A percentile compares a stretch with the other conserved stretches of the same genome.
phyloP scores from a whole-genome alignment of 2,329 filamentous ascomycete species.

The Alternaria hordeiaustralica region DNA sequence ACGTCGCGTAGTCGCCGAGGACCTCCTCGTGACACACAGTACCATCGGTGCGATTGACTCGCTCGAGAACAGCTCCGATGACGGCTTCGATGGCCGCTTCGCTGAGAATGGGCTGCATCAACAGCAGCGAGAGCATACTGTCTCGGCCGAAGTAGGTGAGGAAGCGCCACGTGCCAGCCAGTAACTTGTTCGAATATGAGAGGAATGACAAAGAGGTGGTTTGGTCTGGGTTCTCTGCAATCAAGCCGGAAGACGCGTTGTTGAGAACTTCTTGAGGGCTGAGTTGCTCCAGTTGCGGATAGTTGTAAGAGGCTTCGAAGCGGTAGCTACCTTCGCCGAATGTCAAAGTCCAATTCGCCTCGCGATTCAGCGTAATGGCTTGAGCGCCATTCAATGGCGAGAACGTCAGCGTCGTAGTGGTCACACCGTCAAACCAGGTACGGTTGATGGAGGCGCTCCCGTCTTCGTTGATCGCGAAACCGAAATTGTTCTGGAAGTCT shows the following conservation, averaged over 20 bases:
- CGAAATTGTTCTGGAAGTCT: conserved; percentile 62
- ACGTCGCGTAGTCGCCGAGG: conserved; percentile 70
- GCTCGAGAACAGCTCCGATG: conserved; percentile 65
- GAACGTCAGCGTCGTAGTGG: conserved; percentile 62
- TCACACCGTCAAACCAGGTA: conserved; percentile 68
- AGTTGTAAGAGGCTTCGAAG: conserved; percentile 67
- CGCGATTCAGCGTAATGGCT: conserved; percentile 19
- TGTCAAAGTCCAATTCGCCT: conserved; percentile 49
- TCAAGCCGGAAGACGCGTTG: conserved; percentile 54
- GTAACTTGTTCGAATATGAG: conserved; percentile 67
- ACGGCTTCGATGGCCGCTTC: conserved; percentile 66
- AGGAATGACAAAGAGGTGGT: conserved; percentile 66
- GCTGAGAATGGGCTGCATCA: conserved; percentile 65
- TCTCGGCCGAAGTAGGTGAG: conserved; percentile 72
- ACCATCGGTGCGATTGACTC: conserved; percentile 66
- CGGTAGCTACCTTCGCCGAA: conserved; percentile 63
- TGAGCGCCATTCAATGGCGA: conserved; percentile 29
- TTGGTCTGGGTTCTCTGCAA: conserved; percentile 55
- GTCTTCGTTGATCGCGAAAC: conserved; percentile 48
- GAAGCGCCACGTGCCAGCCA: conserved; percentile 71
- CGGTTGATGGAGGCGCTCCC: conserved; percentile 59
- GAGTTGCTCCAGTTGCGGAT: conserved; percentile 66
- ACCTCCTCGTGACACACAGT: conserved; percentile 70
- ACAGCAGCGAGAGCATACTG: conserved; percentile 66
- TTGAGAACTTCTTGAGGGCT: conserved; percentile 59